Percentiles rank a stretch among this genome's conserved stretches.
Conservation (phyloP, 2,329 filamentous ascomycete genomes). For the Aspergillus unguis region DNA sequence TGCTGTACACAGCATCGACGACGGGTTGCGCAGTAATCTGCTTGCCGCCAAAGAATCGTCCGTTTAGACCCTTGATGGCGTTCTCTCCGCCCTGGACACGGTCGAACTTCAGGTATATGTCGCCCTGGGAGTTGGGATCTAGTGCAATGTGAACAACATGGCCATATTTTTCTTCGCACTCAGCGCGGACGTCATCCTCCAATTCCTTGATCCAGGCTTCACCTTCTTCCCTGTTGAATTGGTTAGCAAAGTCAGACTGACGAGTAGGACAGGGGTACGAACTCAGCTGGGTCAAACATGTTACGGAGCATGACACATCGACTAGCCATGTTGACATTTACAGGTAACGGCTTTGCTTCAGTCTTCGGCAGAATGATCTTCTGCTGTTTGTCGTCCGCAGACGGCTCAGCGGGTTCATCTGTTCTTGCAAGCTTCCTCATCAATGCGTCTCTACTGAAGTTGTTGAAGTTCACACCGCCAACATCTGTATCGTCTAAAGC, state of each 20-base stretch:
- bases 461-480: constrained; percentile 98
- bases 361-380: constrained; percentile 74
- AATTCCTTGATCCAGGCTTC: constrained; percentile 89
- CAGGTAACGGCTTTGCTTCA: constrained; percentile 71
- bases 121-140: constrained; percentile 88
- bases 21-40: constrained; percentile 94
- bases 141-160: constrained; percentile 95
- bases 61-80: constrained; percentile 95
- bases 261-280: constrained; percentile 44
- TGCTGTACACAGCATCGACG: constrained; percentile 98
- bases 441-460: constrained; percentile 95
- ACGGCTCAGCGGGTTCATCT: constrained; percentile 67
- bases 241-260: constrained; percentile 32
- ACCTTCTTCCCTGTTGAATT: constrained; percentile 67
- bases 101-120: constrained; percentile 98
- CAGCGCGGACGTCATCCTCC: constrained; percentile 85
- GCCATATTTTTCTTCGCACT: constrained; percentile 94
- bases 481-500: constrained; percentile 97
- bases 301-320: constrained; percentile 92
- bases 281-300: constrained; percentile 92
- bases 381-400: constrained; percentile 63
- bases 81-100: constrained; percentile 93
- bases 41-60: constrained; percentile 87
- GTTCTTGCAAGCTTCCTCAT: constrained; percentile 98
- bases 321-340: constrained; percentile 87